Percentiles rank a stretch among this genome's conserved stretches.
phyloP scores from a whole-genome alignment of 495 filamentous ascomycete species.

The Penicillium steckii region DNA sequence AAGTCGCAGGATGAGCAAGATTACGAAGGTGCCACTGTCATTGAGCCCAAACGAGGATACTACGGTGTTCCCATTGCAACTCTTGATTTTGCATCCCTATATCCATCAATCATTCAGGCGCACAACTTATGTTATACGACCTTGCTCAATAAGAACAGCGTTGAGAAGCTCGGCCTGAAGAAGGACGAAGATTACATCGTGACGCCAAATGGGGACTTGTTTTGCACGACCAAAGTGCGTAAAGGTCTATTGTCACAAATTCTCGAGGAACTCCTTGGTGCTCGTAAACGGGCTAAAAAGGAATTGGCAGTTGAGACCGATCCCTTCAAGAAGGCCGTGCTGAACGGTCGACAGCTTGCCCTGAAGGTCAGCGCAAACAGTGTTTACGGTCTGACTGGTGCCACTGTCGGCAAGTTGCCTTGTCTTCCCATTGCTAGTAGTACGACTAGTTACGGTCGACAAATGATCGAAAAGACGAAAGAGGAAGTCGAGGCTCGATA shows the following conservation, averaged over 20 bases:
- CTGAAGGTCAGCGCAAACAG: slow-evolving; percentile 97
- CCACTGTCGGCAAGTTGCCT: slow-evolving; percentile 91
- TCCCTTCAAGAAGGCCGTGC: slow-evolving; percentile 93
- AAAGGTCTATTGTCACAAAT: slow-evolving; percentile 95
- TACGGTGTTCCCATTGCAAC: slow-evolving; percentile 94
- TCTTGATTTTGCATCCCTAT: slow-evolving; percentile 97
- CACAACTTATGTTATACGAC: slow-evolving; percentile 99
- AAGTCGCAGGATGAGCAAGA: slow-evolving; percentile 68
- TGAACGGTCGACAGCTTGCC: slow-evolving; percentile 96
- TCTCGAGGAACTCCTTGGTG: slow-evolving; percentile 84
- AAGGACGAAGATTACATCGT: slow-evolving; percentile 95
- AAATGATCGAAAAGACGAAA: slow-evolving; percentile 99
- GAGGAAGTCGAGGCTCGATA: slow-evolving; percentile 86
- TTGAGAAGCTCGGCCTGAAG: slow-evolving; percentile 68
- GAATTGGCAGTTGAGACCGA: slow-evolving; percentile 91
- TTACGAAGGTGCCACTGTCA: slow-evolving; percentile 97
- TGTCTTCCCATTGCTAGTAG: slow-evolving; percentile 95
- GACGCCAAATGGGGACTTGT: slow-evolving; percentile 91
- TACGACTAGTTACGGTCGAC: slow-evolving; percentile 90
- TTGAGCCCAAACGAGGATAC: slow-evolving; percentile 89
- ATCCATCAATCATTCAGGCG: slow-evolving; percentile 97
- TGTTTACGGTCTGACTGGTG: slow-evolving; percentile 96
- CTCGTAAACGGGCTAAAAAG: slow-evolving; percentile 89
- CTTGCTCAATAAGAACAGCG: slow-evolving; percentile 72
- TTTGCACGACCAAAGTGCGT: slow-evolving; percentile 80